These are phyloP conservation scores for Malassezia furfur DNA, from an alignment of 1,284 basidiomycete species.

Conservation along the genomic window DNA sequence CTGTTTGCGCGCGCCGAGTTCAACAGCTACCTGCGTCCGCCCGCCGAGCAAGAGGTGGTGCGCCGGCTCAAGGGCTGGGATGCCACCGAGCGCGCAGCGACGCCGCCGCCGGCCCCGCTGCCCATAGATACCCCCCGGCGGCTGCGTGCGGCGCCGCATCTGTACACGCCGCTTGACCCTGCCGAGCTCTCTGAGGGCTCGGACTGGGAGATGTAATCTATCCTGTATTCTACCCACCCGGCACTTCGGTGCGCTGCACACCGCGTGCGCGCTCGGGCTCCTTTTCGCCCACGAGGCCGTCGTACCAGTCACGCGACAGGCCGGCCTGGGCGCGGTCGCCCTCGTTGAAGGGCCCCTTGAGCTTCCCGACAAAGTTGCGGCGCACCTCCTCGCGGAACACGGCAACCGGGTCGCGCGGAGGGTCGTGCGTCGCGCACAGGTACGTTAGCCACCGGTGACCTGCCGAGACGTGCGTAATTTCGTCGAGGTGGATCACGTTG, in stretches of 20 bases:
- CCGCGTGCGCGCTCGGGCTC: slow-evolving; percentile 18
- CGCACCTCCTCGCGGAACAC: slow-evolving; percentile 68
- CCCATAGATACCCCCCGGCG: neutral
- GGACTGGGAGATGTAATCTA: slow-evolving; percentile 1
- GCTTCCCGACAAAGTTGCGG: slow-evolving; percentile 64
- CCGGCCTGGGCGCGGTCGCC: slow-evolving; percentile 63
- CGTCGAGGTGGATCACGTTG: slow-evolving; percentile 55
- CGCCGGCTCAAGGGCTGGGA: slow-evolving; percentile 16
- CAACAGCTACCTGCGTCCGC: slow-evolving; percentile 7
- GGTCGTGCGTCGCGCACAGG: slow-evolving; percentile 58
- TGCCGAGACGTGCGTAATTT: slow-evolving; percentile 67
- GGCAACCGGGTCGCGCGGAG: slow-evolving; percentile 59
- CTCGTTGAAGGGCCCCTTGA: slow-evolving; percentile 76
- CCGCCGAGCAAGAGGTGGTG: slow-evolving; percentile 5
- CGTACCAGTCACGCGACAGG: slow-evolving; percentile 46
- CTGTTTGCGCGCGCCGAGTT: slow-evolving; percentile 10
- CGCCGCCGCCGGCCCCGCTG: neutral
- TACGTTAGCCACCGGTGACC: slow-evolving; percentile 77
- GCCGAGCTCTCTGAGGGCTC: slow-evolving; percentile 2
- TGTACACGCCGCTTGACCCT: slow-evolving; percentile 8
- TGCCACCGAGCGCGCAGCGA: neutral
- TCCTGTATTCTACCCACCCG: slow-evolving; percentile 18
- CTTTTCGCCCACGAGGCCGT: slow-evolving; percentile 58
- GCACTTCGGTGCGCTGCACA: slow-evolving; percentile 26
- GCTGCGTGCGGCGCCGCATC: neutral